These are phyloP conservation scores for Penicillium sp. DNA, from an alignment of 2,329 filamentous ascomycete genomes.

Conservation along the genomic window DNA sequence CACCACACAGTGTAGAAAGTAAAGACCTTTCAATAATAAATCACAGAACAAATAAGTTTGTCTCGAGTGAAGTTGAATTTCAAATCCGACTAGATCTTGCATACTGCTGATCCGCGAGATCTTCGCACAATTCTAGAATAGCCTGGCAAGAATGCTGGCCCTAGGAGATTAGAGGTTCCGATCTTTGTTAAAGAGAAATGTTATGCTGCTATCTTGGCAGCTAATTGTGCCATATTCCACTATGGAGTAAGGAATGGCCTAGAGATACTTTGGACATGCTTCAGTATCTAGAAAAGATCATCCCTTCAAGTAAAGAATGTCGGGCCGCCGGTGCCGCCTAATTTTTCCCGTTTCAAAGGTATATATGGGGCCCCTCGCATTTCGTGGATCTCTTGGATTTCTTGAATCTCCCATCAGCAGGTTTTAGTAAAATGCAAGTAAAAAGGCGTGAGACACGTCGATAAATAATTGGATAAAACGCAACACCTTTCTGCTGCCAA, in stretches of 20 bases:
- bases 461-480: background rate
- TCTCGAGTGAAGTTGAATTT: background rate
- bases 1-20: background rate
- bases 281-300: background rate
- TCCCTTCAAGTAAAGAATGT: conserved; percentile 1
- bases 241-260: background rate
- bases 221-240: background rate
- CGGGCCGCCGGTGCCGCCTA: background rate
- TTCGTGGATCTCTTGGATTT: background rate
- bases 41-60: background rate
- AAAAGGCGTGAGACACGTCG: conserved; percentile 1
- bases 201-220: background rate
- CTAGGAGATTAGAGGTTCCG: background rate
- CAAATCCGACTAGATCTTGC: background rate
- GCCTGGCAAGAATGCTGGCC: background rate
- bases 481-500: conserved; percentile 1
- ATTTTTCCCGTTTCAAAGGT: background rate
- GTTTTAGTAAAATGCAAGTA: background rate
- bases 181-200: background rate
- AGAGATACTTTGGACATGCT: background rate
- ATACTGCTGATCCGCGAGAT: background rate
- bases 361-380: background rate
- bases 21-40: background rate
- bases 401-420: background rate
- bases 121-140: background rate